phyloP scores from a whole-genome alignment of 371 early-diverging fungal genomes.

The Mucor plumbeus region DNA sequence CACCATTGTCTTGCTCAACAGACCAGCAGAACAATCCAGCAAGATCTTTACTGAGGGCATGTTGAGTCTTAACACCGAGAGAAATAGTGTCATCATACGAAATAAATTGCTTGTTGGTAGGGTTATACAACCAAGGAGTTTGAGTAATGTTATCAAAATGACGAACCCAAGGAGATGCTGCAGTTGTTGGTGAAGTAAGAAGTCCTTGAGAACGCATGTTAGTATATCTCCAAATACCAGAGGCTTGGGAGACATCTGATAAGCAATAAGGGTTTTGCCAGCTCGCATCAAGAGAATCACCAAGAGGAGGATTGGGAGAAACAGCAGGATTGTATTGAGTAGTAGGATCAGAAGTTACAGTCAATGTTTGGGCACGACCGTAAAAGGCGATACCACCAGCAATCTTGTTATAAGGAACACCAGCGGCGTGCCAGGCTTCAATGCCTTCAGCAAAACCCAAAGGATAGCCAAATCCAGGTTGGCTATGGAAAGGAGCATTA shows the following conservation, averaged over 20 bases:
- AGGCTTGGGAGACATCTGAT: conserved; percentile 38
- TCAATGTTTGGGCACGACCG: conserved; percentile 53
- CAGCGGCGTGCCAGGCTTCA: conserved; percentile 60
- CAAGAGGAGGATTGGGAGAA: conserved; percentile 39
- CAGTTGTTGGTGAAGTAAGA: conserved; percentile 53
- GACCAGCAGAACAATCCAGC: conserved; percentile 70
- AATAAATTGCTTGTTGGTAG: conserved; percentile 56
- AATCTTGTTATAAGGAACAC: conserved; percentile 64
- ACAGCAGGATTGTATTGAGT: conserved; percentile 47
- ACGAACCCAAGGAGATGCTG: conserved; percentile 66
- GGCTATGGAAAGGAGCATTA: conserved; percentile 66
- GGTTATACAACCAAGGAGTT: conserved; percentile 75
- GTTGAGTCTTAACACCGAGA: conserved; percentile 58
- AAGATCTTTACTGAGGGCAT: conserved; percentile 49
- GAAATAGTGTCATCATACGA: conserved; percentile 71
- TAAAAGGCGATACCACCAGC: conserved; percentile 70
- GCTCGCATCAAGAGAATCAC: conserved; percentile 56
- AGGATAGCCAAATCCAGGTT: conserved; percentile 49
- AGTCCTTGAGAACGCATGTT: conserved; percentile 70
- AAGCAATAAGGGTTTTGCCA: conserved; percentile 56
- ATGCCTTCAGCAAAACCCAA: conserved; percentile 58
- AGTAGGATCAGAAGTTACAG: conserved; percentile 22
- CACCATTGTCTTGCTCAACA: conserved; percentile 57
- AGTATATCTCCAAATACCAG: conserved; percentile 72
- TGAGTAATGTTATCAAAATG: conserved; percentile 60